Conservation (phyloP, 1,284 basidiomycete genomes). For the Tylopilus sp. region DNA sequence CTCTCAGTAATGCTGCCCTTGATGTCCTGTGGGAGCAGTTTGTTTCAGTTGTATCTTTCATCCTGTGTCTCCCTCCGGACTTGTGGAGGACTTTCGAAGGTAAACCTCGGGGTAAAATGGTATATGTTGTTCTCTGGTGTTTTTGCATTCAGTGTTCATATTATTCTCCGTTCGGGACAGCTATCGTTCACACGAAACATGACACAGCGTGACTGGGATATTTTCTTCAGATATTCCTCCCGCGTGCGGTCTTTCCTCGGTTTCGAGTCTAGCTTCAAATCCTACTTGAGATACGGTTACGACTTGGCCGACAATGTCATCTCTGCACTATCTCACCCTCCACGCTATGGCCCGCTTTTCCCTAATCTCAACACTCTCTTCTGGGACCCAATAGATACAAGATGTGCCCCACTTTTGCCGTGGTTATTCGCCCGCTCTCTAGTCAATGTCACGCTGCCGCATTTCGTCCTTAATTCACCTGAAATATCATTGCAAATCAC, state of each 20-base stretch:
- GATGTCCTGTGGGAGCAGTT: slow-evolving; percentile 38
- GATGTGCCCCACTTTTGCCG: too few relatives aligned
- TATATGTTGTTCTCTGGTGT: too few relatives aligned
- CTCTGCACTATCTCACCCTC: too few relatives aligned
- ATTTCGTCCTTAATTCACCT: slow-evolving; percentile 20
- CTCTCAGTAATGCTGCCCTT: slow-evolving; percentile 32
- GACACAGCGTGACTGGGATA: slow-evolving; percentile 38
- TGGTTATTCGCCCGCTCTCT: slow-evolving; percentile 26
- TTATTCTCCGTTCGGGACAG: slow-evolving; percentile 15
- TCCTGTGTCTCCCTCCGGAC: slow-evolving; percentile 39
- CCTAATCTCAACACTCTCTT: slow-evolving; percentile 9
- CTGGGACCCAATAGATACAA: not conserved
- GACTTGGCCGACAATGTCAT: not conserved
- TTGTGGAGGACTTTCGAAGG: slow-evolving; percentile 34
- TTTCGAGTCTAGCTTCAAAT: too few relatives aligned
- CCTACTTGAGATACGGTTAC: too few relatives aligned
- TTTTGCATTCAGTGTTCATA: slow-evolving; percentile 8
- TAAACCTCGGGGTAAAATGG: not conserved
- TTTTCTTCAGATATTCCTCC: slow-evolving; percentile 38
- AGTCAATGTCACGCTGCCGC: slow-evolving; percentile 21
- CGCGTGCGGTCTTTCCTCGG: slow-evolving; percentile 24
- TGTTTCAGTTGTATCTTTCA: slow-evolving; percentile 28
- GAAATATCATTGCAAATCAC: slow-evolving; percentile 33
- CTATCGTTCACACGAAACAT: slow-evolving; percentile 35
- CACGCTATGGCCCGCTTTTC: too few relatives aligned